A percentile compares a stretch with the other conserved stretches of the same genome.
Conservation (phyloP, 306 rosid species). For the Styphnolobium japonicum region DNA sequence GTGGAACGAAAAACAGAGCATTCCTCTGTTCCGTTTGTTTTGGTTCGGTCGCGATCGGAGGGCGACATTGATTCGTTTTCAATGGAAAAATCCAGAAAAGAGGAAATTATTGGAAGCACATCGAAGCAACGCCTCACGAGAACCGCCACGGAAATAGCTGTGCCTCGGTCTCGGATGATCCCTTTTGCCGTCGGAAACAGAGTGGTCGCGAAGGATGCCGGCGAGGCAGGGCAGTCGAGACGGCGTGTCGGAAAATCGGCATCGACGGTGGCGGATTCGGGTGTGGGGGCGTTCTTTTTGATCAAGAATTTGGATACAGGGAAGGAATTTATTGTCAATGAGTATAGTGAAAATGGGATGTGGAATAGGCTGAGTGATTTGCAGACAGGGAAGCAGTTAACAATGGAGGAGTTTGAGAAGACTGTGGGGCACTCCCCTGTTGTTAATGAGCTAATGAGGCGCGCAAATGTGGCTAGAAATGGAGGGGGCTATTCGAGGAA, state of each 20-base stretch:
- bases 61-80: conserved; percentile 54
- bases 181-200: neutral
- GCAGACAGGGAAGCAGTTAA: conserved; percentile 66
- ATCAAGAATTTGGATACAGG: conserved; percentile 73
- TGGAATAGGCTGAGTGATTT: conserved; percentile 70
- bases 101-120: conserved; percentile 35
- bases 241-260: neutral
- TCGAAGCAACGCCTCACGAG: conserved; percentile 61
- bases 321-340: conserved; percentile 70
- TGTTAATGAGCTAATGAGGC: conserved; percentile 70
- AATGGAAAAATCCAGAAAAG: conserved; percentile 30
- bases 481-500: conserved; percentile 25
- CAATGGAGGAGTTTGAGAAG: conserved; percentile 72
- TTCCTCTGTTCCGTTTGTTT: conserved; percentile 27
- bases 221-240: neutral
- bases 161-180: neutral
- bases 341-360: conserved; percentile 50
- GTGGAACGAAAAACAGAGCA: neutral
- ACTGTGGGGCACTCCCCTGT: conserved; percentile 58
- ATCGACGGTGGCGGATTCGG: conserved; percentile 10
- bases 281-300: conserved; percentile 46
- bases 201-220: neutral
- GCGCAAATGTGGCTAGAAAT: conserved; percentile 23
- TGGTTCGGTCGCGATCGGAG: conserved; percentile 62
- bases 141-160: conserved; percentile 30